A percentile compares a stretch with the other conserved stretches of the same genome.
These are phyloP conservation scores for Huntiella bhutanensis DNA, from an alignment of 2,329 filamentous ascomycete genomes.

Conservation along the genomic window DNA sequence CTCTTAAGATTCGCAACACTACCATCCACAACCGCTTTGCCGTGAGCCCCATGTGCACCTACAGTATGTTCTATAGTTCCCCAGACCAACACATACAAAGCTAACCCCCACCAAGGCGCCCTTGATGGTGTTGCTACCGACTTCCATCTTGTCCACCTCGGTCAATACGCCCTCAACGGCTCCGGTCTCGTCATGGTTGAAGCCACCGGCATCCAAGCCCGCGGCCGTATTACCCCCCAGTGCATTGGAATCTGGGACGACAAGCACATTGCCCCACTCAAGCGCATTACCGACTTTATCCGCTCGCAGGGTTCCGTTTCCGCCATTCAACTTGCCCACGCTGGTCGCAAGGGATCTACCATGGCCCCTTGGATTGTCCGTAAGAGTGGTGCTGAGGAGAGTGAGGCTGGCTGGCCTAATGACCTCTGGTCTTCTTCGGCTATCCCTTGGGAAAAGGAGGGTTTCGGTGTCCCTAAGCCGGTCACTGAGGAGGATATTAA, in stretches of 20 bases:
- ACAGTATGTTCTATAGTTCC: slow-evolving; percentile 8
- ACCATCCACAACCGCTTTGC: slow-evolving; percentile 37
- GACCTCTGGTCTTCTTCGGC: slow-evolving; percentile 33
- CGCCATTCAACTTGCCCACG: slow-evolving; percentile 66
- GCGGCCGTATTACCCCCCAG: slow-evolving; percentile 69
- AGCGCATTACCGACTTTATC: slow-evolving; percentile 55
- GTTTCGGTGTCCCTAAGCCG: slow-evolving; percentile 42
- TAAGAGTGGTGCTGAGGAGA: slow-evolving; percentile 32
- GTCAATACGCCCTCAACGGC: slow-evolving; percentile 58
- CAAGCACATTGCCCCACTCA: slow-evolving; percentile 55
- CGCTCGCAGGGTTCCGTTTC: slow-evolving; percentile 62
- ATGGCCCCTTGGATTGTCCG: slow-evolving; percentile 37
- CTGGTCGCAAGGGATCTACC: slow-evolving; percentile 49
- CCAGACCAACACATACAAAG: not conserved
- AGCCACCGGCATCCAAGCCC: slow-evolving; percentile 53
- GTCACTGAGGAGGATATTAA: slow-evolving; percentile 53
- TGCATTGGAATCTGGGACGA: slow-evolving; percentile 72
- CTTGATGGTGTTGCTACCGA: slow-evolving; percentile 50
- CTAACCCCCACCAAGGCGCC: slow-evolving; percentile 22
- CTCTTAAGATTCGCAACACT: slow-evolving; percentile 33
- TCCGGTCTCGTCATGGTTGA: slow-evolving; percentile 59
- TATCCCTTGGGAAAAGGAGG: slow-evolving; percentile 36
- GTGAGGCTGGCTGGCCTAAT: slow-evolving; percentile 36
- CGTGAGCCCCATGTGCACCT: slow-evolving; percentile 39
- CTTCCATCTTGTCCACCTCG: slow-evolving; percentile 69